A percentile compares a stretch with the other conserved stretches of the same genome.
Evolutionary conservation across 768 basidiomycete species (phyloP).

Genomic region (Porpolomopsis calyptriformis): DNA sequence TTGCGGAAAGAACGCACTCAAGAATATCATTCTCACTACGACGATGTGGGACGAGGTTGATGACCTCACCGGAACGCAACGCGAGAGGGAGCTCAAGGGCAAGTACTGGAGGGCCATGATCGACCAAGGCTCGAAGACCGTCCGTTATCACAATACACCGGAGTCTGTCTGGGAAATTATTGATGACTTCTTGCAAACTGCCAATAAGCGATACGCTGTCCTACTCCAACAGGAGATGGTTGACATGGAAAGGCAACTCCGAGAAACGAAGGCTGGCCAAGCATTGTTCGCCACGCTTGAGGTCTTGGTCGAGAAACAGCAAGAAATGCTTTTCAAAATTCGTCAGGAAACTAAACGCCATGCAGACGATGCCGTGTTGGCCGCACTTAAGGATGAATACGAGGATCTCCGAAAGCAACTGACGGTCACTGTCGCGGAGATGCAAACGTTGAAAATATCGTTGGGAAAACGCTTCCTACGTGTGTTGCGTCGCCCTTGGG

Average conservation of each 20-base stretch:
- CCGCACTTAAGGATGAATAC: conserved; percentile 7
- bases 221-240: conserved; percentile 1
- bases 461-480: conserved; percentile 6
- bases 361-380: conserved; percentile 3
- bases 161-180: conserved; percentile 10
- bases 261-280: conserved; percentile 12
- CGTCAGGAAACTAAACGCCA: conserved; percentile 4
- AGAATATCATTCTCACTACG: conserved; percentile 8
- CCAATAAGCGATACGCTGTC: conserved; percentile 9
- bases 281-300: conserved; percentile 10
- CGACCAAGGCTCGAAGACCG: conserved; percentile 1
- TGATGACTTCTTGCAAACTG: not conserved
- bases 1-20: conserved; percentile 11
- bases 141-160: conserved; percentile 5
- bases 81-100: conserved; percentile 6
- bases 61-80: conserved; percentile 1
- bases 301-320: conserved; percentile 9
- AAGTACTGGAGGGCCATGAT: conserved; percentile 8
- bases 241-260: conserved; percentile 8
- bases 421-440: conserved; percentile 5
- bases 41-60: conserved; percentile 12
- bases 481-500: conserved; percentile 3
- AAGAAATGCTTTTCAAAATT: conserved; percentile 9
- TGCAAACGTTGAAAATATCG: conserved; percentile 5
- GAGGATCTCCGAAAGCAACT: conserved; percentile 7